Percentiles rank a stretch among this genome's conserved stretches.
Evolutionary conservation across 2,329 filamentous ascomycete species (phyloP).

Genomic region (Phaeosphaeriaceae sp.): DNA sequence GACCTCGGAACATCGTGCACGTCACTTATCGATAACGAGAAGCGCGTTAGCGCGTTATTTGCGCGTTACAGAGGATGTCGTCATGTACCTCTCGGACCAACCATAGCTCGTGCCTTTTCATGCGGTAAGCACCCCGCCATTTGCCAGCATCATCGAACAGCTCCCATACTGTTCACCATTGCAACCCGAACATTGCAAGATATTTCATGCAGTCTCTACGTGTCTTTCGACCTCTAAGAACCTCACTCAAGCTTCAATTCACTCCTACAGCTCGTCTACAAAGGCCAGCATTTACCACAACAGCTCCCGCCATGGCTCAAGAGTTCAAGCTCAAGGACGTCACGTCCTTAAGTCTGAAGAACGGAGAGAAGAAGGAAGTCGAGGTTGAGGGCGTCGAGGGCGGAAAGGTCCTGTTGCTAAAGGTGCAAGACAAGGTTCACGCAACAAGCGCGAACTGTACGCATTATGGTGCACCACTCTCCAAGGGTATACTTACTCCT

Average conservation of each 20-base stretch:
- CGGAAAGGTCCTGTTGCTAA: slow-evolving; percentile 86
- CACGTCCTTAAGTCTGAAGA: slow-evolving; percentile 74
- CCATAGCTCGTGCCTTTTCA: neutral
- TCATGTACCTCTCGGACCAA: slow-evolving; percentile 13
- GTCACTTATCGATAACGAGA: neutral
- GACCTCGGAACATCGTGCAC: neutral
- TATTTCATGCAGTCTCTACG: slow-evolving; percentile 38
- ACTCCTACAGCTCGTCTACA: slow-evolving; percentile 20
- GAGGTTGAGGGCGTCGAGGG: slow-evolving; percentile 89
- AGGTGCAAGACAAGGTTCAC: slow-evolving; percentile 76
- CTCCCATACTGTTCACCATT: neutral
- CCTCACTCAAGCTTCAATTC: slow-evolving; percentile 23
- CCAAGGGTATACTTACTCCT: slow-evolving; percentile 82
- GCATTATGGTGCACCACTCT: slow-evolving; percentile 90
- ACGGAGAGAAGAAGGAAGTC: slow-evolving; percentile 84
- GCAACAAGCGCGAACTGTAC: slow-evolving; percentile 84
- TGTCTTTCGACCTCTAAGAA: slow-evolving; percentile 30
- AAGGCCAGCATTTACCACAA: slow-evolving; percentile 34
- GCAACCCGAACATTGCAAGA: neutral
- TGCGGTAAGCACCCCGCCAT: slow-evolving; percentile 8
- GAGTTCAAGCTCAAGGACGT: slow-evolving; percentile 75
- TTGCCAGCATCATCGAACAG: slow-evolving; percentile 9
- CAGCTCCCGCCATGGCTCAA: slow-evolving; percentile 50
- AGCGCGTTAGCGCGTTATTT: neutral
- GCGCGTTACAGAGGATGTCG: slow-evolving; percentile 2